Conservation (phyloP, 176 grass and related monocot genomes). For the Paspalum vaginatum region DNA sequence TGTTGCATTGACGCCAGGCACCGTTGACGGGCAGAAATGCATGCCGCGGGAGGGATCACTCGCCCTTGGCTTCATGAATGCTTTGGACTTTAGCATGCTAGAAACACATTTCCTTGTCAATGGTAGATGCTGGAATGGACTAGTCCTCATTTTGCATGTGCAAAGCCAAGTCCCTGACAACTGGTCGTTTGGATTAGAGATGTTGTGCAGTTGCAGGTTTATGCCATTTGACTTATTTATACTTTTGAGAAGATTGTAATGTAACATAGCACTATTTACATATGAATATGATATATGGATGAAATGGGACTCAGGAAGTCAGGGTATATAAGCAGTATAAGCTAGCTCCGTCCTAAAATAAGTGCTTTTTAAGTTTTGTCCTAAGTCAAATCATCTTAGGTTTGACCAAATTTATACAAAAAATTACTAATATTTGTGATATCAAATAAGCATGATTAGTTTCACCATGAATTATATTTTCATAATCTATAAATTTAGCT, state of each 20-base stretch:
- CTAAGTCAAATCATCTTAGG: too few species aligned
- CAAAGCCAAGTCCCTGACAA: conserved; percentile 7
- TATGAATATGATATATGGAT: neutral
- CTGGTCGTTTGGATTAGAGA: conserved; percentile 26
- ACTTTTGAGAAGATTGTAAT: neutral
- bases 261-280: neutral
- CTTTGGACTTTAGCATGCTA: conserved; percentile 4
- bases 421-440: too few species aligned
- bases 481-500: too few species aligned
- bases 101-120: conserved; percentile 15
- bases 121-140: neutral
- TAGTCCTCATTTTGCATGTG: conserved; percentile 18
- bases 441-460: too few species aligned
- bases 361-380: too few species aligned
- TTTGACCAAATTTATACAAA: too few species aligned
- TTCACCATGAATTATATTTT: too few species aligned
- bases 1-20: conserved; percentile 15
- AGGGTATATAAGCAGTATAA: neutral
- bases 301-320: conserved; percentile 18
- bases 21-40: neutral
- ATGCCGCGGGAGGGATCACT: neutral
- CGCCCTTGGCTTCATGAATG: neutral
- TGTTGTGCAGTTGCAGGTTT: neutral
- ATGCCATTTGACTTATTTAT: conserved; percentile 7
- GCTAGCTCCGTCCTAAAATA: neutral